These are phyloP conservation scores for Volvox reticuliferus DNA, from an alignment of 139 green algal genomes.

Conservation along the genomic window DNA sequence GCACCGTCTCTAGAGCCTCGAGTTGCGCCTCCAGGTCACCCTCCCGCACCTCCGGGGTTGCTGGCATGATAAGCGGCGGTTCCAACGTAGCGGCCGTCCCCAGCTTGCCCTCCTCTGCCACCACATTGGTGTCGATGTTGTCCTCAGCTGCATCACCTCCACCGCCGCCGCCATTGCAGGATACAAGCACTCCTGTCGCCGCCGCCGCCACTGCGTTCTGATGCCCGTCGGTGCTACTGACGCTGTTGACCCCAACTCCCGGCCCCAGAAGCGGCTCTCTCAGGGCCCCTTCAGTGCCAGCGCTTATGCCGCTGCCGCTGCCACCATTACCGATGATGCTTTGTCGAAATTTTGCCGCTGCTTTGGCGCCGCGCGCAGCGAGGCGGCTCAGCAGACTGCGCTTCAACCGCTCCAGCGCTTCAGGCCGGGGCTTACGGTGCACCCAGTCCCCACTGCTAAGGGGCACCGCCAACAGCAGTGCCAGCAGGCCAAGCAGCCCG, in stretches of 20 bases:
- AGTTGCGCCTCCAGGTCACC: neutral
- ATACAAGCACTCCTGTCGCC: neutral
- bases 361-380: neutral
- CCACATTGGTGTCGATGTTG: neutral
- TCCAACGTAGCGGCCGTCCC: neutral
- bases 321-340: neutral
- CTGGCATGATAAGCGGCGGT: neutral
- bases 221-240: neutral
- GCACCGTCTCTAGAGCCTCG: constrained; percentile 43
- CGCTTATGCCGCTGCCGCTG: neutral
- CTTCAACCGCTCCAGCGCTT: constrained; percentile 25
- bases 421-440: constrained; percentile 29
- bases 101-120: neutral
- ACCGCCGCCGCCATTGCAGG: neutral
- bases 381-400: neutral
- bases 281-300: neutral
- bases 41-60: neutral
- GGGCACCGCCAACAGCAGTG: constrained; percentile 60
- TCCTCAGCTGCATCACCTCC: neutral
- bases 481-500: constrained; percentile 63
- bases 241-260: neutral
- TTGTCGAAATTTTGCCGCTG: neutral
- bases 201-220: neutral
- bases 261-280: neutral
- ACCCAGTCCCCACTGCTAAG: constrained; percentile 36